These are phyloP conservation scores for Sugiyamaella qingdaonensis DNA, from an alignment of 805 yeast species.

Conservation along the genomic window DNA sequence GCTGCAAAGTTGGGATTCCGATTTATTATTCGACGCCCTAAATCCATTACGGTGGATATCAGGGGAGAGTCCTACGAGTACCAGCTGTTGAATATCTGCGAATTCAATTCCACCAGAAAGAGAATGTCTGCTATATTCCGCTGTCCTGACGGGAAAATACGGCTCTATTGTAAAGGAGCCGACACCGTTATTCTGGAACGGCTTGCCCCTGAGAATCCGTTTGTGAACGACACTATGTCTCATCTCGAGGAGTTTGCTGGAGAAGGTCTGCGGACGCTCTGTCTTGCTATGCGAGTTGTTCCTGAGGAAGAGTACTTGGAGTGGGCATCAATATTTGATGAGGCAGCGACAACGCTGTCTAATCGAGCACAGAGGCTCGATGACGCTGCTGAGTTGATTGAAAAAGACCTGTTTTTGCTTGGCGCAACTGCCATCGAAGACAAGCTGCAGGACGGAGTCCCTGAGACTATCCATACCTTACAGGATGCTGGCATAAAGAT, in stretches of 20 bases:
- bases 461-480: slow-evolving; percentile 90
- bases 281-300: slow-evolving; percentile 81
- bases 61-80: slow-evolving; percentile 53
- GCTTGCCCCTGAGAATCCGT: slow-evolving; percentile 64
- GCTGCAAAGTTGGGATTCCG: slow-evolving; percentile 85
- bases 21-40: slow-evolving; percentile 82
- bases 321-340: slow-evolving; percentile 66
- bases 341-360: slow-evolving; percentile 78
- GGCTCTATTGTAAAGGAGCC: slow-evolving; percentile 94
- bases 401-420: slow-evolving; percentile 66
- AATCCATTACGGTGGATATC: slow-evolving; percentile 62
- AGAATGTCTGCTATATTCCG: slow-evolving; percentile 95
- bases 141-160: slow-evolving; percentile 88
- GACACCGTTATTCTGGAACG: slow-evolving; percentile 94
- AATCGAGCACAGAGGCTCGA: slow-evolving; percentile 75
- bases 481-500: slow-evolving; percentile 96
- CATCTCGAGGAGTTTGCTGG: slow-evolving; percentile 96
- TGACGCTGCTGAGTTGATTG: slow-evolving; percentile 85
- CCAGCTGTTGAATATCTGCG: slow-evolving; percentile 86
- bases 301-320: slow-evolving; percentile 68
- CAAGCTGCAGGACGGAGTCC: slow-evolving; percentile 96
- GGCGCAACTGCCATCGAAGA: slow-evolving; percentile 99
- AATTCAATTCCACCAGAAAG: slow-evolving; percentile 94
- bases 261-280: slow-evolving; percentile 90
- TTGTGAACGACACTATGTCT: slow-evolving; percentile 72